Percentiles rank a stretch among this genome's conserved stretches.
Conservation (phyloP, 345 rosid species). For the Hibiscus mutabilis region DNA sequence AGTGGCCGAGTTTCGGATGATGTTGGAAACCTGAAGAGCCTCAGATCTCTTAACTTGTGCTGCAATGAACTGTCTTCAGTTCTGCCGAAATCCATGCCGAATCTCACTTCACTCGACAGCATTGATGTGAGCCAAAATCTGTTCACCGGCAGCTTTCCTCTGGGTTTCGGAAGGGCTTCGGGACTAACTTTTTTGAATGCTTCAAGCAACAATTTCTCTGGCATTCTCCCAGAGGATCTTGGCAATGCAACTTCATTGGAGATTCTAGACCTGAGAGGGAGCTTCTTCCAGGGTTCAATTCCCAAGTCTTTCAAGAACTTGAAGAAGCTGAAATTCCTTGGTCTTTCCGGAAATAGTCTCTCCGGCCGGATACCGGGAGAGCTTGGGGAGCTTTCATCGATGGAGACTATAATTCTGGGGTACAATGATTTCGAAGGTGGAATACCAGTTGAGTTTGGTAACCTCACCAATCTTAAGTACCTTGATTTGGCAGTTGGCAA, state of each 20-base stretch:
- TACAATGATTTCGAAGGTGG: constrained; percentile 77
- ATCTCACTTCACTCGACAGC: constrained; percentile 44
- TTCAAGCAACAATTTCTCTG: constrained; percentile 75
- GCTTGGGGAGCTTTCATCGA: constrained; percentile 60
- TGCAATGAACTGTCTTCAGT: constrained; percentile 52
- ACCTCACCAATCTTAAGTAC: constrained; percentile 61
- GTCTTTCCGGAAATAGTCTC: constrained; percentile 85
- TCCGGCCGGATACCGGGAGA: constrained; percentile 61
- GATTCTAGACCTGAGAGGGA: constrained; percentile 82
- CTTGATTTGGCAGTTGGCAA: constrained; percentile 73
- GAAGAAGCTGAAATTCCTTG: constrained; percentile 71
- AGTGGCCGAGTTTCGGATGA: constrained; percentile 60
- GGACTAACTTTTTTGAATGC: constrained; percentile 66
- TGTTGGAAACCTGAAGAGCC: constrained; percentile 42
- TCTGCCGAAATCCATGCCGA: constrained; percentile 40
- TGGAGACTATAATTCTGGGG: constrained; percentile 77
- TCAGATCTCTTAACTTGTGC: constrained; percentile 60
- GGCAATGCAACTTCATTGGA: constrained; percentile 58
- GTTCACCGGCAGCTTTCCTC: constrained; percentile 43
- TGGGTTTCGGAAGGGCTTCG: constrained; percentile 47
- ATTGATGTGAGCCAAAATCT: constrained; percentile 77
- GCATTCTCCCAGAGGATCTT: constrained; percentile 64
- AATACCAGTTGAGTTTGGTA: constrained; percentile 65
- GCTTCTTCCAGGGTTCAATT: constrained; percentile 68
- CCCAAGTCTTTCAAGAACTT: constrained; percentile 59